Evolutionary conservation across 116 monocot species (phyloP), one percentile per base, ranked within the genome.

Genomic region (Trichopus zeylanicus): DNA sequence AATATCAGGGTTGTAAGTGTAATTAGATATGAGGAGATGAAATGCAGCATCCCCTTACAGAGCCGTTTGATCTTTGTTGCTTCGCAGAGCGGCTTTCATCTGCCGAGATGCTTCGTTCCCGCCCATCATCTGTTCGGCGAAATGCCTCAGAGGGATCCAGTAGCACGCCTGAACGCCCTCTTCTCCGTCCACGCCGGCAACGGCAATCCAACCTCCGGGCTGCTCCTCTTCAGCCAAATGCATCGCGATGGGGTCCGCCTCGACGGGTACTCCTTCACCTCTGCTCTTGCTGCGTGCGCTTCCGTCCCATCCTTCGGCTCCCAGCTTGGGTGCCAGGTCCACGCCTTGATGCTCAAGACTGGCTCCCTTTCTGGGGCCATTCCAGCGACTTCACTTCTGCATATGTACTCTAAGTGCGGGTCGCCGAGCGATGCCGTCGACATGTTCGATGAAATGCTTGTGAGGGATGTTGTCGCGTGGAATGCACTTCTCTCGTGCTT

Each of bases 361-460:
- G 70, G 62, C 1, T 60, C 56, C 62, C 4, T 22, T 7, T 56
- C 66, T 29, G 61, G 25, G 19, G 66, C 62, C 42, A 39, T 67
- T 37, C 35, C 71, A 21, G 46, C 70, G 48, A 77, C 77, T 13
- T 55, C 77, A 53, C 66, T 77, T 10, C 61, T 77, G 20, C 21
- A 39, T 3, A 15, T 42, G 39, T 71, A 77, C 52, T 70, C 77
- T 4, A 67, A 46, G 25, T 65, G 13, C 51, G 65, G 67, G 48
- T 31, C 0, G 29, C 32, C 49, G 5, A 8, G 4, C 26, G 66
- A 65, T 18, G 70, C 67, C 12, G 30, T 70, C 27, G 27, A 11
- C 2, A 10, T 79, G 66, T 79, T 79, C 51, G 65, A 69, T 13
- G 79, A 65, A 66, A 73, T 73, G 73, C 52, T 52, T 39, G 54